These are phyloP conservation scores for Henckelia pumila DNA, from an alignment of 257 asterid species.

Conservation along the genomic window DNA sequence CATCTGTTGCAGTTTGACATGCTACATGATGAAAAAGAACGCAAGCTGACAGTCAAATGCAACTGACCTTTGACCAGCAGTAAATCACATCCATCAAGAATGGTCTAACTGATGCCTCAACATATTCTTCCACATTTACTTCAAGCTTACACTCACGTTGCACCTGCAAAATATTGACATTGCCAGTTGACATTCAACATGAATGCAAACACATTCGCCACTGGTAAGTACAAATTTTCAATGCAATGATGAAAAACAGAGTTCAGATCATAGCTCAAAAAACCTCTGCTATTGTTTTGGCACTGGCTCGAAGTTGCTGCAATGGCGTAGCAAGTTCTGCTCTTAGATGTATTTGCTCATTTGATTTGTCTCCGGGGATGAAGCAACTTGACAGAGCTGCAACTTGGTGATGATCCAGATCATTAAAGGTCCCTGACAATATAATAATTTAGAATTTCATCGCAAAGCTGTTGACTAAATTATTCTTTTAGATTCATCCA, in stretches of 20 bases:
- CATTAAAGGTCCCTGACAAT: constrained; percentile 80
- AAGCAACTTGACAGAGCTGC: constrained; percentile 97
- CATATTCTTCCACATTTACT: constrained; percentile 88
- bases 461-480: constrained; percentile 20
- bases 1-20: constrained; percentile 10
- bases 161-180: constrained; percentile 47
- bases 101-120: constrained; percentile 89
- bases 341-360: constrained; percentile 75
- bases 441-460: constrained; percentile 7
- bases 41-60: constrained; percentile 11
- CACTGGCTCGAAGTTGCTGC: constrained; percentile 96
- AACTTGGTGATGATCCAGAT: constrained; percentile 90
- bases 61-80: constrained; percentile 93
- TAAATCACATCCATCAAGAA: constrained; percentile 94
- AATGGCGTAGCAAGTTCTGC: constrained; percentile 89
- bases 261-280: constrained; percentile 23
- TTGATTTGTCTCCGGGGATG: constrained; percentile 82
- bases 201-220: neutral
- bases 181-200: constrained; percentile 18
- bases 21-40: constrained; percentile 11
- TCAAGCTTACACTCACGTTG: constrained; percentile 98
- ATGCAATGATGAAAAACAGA: constrained; percentile 4
- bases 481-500: neutral
- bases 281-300: constrained; percentile 94
- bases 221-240: neutral